Evolutionary conservation across 805 yeast species (phyloP), one percentile per base, ranked within the genome.

Genomic region (Spathaspora gorwiae): DNA sequence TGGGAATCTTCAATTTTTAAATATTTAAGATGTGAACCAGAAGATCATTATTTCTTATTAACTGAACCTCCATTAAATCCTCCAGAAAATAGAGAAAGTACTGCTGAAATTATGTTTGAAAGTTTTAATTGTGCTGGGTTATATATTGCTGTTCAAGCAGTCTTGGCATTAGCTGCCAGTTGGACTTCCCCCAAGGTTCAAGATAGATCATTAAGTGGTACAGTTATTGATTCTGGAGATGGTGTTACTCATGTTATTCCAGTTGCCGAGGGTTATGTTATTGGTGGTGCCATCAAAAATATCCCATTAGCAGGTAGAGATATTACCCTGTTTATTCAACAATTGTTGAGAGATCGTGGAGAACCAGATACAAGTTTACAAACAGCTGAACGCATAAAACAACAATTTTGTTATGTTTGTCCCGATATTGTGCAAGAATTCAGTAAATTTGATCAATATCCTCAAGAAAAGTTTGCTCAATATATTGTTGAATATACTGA

Each of bases 181-280:
- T 94, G 99, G 99, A 92, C 99, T 5, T 87, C 96, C 11, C 82
- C 96, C 13, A 94, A 94, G 63, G 98, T 90, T 29, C 84, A 83
- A 49, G 99, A 92, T 61, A 82, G 97, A 66, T 89, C 98, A 1
- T 75, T 94, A 56, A 94, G 99, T 7, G 99, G 99, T 66, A 94
- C 98, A 0, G 99, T 94, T 54, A 92, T 94, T 57, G 99, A 94
- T 64, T 84, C 95, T 2, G 99, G 99, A 72, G 99, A 92, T 62
- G 99, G 99, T 76, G 99, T 94, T 4, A 94, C 99, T 10, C 99
- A 94, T 65, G 98, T 94, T 39, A 94, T 94, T 51, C 98, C 99
- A 12, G 99, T 94, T 32, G 98, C 99, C 26, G 99, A 94, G 70
- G 99, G 99, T 48, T 94, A 94, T 62, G 99, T 94, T 31, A 94